phyloP scores from a whole-genome alignment of 768 basidiomycete genomes.

The Podaxis pistillaris region DNA sequence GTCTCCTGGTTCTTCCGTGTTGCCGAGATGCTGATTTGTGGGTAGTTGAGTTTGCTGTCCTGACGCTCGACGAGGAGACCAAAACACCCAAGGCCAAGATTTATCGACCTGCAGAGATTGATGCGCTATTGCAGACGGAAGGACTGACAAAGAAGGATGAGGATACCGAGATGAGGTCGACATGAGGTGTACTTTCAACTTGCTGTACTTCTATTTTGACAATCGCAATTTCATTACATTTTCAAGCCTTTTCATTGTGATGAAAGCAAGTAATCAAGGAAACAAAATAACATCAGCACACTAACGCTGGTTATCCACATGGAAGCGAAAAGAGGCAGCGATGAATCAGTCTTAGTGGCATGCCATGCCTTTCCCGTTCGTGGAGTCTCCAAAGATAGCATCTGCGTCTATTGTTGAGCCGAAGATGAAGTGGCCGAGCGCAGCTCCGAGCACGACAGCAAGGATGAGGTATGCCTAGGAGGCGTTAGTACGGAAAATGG shows the following conservation, averaged over 20 bases:
- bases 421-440: slow-evolving; percentile 79
- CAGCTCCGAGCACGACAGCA: slow-evolving; percentile 81
- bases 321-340: neutral
- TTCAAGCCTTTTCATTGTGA: slow-evolving; percentile 24
- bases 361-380: slow-evolving; percentile 65
- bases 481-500: neutral
- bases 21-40: slow-evolving; percentile 7
- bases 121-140: slow-evolving; percentile 74
- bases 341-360: slow-evolving; percentile 56
- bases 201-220: slow-evolving; percentile 26
- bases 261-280: neutral
- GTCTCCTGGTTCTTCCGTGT: slow-evolving; percentile 27
- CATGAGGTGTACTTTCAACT: slow-evolving; percentile 24
- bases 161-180: slow-evolving; percentile 73
- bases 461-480: slow-evolving; percentile 80
- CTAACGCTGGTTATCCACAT: neutral
- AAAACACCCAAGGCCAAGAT: slow-evolving; percentile 89
- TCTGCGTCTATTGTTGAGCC: slow-evolving; percentile 63
- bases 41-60: slow-evolving; percentile 92
- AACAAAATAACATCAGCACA: neutral
- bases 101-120: slow-evolving; percentile 85
- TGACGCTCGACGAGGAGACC: slow-evolving; percentile 78
- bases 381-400: slow-evolving; percentile 42
- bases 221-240: slow-evolving; percentile 45
- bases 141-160: slow-evolving; percentile 88